Evolutionary conservation across 164 flowering plant genomes (phyloP).

Genomic region (Vitis riparia): DNA sequence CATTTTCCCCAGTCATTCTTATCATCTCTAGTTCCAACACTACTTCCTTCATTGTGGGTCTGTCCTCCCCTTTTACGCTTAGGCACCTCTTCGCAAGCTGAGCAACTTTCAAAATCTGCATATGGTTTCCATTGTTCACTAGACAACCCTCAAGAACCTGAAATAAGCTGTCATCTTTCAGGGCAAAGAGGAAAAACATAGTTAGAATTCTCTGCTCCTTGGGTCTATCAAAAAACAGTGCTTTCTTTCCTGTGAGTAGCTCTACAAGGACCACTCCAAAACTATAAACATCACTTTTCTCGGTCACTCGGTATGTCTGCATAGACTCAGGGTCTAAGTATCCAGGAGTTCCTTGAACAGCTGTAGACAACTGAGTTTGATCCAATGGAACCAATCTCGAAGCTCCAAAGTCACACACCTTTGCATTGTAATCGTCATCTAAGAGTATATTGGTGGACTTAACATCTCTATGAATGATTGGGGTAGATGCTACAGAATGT

Average conservation of each 20-base stretch:
- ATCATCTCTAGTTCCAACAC: slow-evolving; percentile 13
- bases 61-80: slow-evolving; percentile 9
- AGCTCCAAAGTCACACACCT: slow-evolving; percentile 49
- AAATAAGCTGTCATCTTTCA: slow-evolving; percentile 13
- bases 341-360: slow-evolving; percentile 44
- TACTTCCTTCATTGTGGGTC: slow-evolving; percentile 21
- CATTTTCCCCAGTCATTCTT: slow-evolving; percentile 7
- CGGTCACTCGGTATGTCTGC: slow-evolving; percentile 34
- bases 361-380: slow-evolving; percentile 30
- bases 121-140: slow-evolving; percentile 3
- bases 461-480: slow-evolving; percentile 46
- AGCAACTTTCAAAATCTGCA: slow-evolving; percentile 15
- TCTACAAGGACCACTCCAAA: slow-evolving; percentile 46
- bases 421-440: slow-evolving; percentile 34
- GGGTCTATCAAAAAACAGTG: slow-evolving; percentile 16
- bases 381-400: slow-evolving; percentile 39
- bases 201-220: slow-evolving; percentile 26
- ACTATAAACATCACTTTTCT: slow-evolving; percentile 48
- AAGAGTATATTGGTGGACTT: slow-evolving; percentile 45
- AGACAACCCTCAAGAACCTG: slow-evolving; percentile 15
- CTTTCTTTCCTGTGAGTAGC: slow-evolving; percentile 35
- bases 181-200: slow-evolving; percentile 20
- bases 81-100: slow-evolving; percentile 16
- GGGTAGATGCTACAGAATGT: slow-evolving; percentile 41
- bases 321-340: slow-evolving; percentile 49